Conservation (phyloP, 805 yeast genomes). For the Candida mattraensis region DNA sequence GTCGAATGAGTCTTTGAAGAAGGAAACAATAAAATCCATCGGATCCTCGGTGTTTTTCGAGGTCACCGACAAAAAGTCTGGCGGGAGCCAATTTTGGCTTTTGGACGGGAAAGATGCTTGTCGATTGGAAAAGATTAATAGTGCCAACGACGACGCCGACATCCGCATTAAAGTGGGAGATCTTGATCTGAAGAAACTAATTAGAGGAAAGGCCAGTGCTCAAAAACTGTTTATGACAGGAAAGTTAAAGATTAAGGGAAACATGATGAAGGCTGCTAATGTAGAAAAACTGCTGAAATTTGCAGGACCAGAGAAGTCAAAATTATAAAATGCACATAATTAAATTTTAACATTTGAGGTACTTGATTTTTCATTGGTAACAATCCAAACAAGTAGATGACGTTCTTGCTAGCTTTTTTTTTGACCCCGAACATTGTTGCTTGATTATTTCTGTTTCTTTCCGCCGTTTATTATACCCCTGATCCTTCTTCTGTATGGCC, state of each 20-base stretch:
- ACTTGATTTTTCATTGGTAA: neutral
- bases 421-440: neutral
- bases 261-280: constrained; percentile 85
- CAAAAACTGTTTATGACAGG: constrained; percentile 85
- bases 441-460: neutral
- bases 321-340: constrained; percentile 41
- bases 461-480: neutral
- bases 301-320: constrained; percentile 44
- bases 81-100: constrained; percentile 56
- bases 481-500: neutral
- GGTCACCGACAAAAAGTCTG: constrained; percentile 60
- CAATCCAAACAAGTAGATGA: neutral
- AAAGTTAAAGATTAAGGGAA: constrained; percentile 82
- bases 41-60: constrained; percentile 52
- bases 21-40: constrained; percentile 30
- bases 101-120: constrained; percentile 69
- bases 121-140: constrained; percentile 25
- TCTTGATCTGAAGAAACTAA: constrained; percentile 67
- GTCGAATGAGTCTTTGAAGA: constrained; percentile 19
- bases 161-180: constrained; percentile 66
- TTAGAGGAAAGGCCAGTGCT: constrained; percentile 77
- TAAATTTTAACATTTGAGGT: too few relatives aligned
- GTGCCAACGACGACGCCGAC: constrained; percentile 50
- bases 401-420: neutral
- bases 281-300: constrained; percentile 67